These are phyloP conservation scores for Phytophthora pisi DNA, from an alignment of 352 stramenopile genomes.

Conservation along the genomic window DNA sequence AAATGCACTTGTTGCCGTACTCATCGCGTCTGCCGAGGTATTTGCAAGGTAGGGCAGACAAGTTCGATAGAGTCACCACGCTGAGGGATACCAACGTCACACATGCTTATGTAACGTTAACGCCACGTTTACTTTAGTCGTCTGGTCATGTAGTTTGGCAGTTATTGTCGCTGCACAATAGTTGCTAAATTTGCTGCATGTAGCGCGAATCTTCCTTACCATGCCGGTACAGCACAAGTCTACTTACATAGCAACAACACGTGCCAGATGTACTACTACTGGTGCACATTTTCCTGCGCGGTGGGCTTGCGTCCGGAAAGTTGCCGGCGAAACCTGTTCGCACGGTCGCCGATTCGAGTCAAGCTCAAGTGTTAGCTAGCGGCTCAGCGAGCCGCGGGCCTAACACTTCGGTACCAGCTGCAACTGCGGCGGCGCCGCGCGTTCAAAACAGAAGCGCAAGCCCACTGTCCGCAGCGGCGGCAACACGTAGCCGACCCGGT, in stretches of 20 bases:
- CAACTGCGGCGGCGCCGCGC: too few relatives aligned
- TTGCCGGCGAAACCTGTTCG: conserved; percentile 17
- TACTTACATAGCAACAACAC: not conserved
- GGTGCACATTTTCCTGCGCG: not conserved
- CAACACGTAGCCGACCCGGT: conserved; percentile 8
- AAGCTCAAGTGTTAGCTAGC: conserved; percentile 8
- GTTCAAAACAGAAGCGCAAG: conserved; percentile 22
- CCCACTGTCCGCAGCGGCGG: conserved; percentile 7
- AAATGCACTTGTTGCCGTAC: too few relatives aligned
- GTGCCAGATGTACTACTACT: not conserved
- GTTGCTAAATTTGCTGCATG: too few relatives aligned
- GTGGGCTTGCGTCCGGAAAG: conserved; percentile 6
- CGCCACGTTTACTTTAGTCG: not conserved
- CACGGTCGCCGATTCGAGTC: conserved; percentile 13
- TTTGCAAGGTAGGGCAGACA: too few relatives aligned
- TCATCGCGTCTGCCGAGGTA: too few relatives aligned
- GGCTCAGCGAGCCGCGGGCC: not conserved
- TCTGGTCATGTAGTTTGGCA: not conserved
- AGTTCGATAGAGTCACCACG: too few relatives aligned
- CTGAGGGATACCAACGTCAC: not conserved
- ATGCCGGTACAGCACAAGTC: not conserved
- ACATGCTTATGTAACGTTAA: not conserved
- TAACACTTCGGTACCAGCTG: conserved; percentile 2
- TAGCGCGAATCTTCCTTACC: too few relatives aligned
- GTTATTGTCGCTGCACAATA: too few relatives aligned